A percentile compares a stretch with the other conserved stretches of the same genome.
Conservation (phyloP, 2,329 filamentous ascomycete species). For the Diaporthe destruens region DNA sequence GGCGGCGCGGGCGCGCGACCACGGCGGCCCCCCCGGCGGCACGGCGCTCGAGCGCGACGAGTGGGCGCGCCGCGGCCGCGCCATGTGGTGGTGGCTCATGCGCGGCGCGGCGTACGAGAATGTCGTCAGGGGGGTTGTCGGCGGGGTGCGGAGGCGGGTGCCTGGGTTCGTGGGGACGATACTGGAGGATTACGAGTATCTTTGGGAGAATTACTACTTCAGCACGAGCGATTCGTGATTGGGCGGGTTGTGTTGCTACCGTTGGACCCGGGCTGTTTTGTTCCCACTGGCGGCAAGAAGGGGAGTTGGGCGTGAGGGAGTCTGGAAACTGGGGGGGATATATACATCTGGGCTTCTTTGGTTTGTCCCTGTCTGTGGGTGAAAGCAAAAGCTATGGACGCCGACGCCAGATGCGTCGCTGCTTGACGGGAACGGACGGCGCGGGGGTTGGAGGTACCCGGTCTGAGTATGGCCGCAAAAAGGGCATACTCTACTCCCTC, state of each 20-base stretch:
- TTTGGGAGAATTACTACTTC: slow-evolving; percentile 99
- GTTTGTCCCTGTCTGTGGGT: too few relatives aligned
- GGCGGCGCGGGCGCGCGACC: slow-evolving; percentile 28
- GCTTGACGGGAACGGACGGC: too few relatives aligned
- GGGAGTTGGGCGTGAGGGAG: not conserved
- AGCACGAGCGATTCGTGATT: slow-evolving; percentile 61
- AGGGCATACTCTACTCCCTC: not conserved
- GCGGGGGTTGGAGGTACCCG: too few relatives aligned
- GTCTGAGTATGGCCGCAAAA: not conserved
- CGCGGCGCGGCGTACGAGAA: slow-evolving; percentile 97
- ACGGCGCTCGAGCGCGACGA: slow-evolving; percentile 92
- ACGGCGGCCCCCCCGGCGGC: slow-evolving; percentile 60
- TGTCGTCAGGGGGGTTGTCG: slow-evolving; percentile 81
- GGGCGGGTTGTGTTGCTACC: not conserved
- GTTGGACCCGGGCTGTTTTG: too few relatives aligned
- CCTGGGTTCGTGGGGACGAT: slow-evolving; percentile 86
- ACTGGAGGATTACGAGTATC: slow-evolving; percentile 94
- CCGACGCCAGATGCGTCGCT: too few relatives aligned
- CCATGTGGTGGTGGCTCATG: slow-evolving; percentile 96
- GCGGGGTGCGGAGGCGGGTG: slow-evolving; percentile 79
- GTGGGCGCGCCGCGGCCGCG: slow-evolving; percentile 88
- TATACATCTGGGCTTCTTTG: too few relatives aligned
- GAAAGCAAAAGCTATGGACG: too few relatives aligned
- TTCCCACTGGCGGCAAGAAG: rapidly evolving
- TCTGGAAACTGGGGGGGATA: too few relatives aligned